A percentile compares a stretch with the other conserved stretches of the same genome.
Conservation (phyloP, 352 stramenopile species). For the Heterotrichella gracilis region DNA sequence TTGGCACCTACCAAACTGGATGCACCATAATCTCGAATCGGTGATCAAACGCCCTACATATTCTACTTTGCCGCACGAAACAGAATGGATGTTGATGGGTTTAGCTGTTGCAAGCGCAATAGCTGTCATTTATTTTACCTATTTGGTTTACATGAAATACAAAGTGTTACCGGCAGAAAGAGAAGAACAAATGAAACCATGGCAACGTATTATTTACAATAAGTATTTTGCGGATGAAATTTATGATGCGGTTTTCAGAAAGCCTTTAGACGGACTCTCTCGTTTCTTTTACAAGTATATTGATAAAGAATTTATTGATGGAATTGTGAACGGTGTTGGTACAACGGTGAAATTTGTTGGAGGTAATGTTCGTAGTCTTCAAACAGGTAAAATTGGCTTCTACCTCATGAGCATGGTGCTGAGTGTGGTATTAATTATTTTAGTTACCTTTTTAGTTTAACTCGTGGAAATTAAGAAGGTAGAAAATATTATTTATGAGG, state of each 20-base stretch:
- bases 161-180: conserved; percentile 24
- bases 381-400: conserved; percentile 16
- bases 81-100: conserved; percentile 20
- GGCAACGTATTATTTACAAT: conserved; percentile 21
- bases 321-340: conserved; percentile 17
- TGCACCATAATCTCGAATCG: conserved; percentile 27
- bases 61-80: conserved; percentile 23
- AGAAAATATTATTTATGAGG: conserved; percentile 2
- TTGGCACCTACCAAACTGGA: conserved; percentile 29
- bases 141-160: conserved; percentile 18
- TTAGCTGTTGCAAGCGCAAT: background rate
- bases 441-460: conserved; percentile 15
- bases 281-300: conserved; percentile 25
- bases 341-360: conserved; percentile 16
- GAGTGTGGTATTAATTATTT: conserved; percentile 18
- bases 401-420: conserved; percentile 15
- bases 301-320: conserved; percentile 22
- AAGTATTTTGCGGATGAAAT: conserved; percentile 22
- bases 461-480: conserved; percentile 3
- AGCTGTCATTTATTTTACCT: conserved; percentile 16
- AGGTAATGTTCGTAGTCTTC: conserved; percentile 14
- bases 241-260: conserved; percentile 20
- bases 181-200: conserved; percentile 23
- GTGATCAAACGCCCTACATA: conserved; percentile 20
- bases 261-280: conserved; percentile 28